Evolutionary conservation across 352 stramenopile species (phyloP).

Genomic region (Phytophthora hibernalis): DNA sequence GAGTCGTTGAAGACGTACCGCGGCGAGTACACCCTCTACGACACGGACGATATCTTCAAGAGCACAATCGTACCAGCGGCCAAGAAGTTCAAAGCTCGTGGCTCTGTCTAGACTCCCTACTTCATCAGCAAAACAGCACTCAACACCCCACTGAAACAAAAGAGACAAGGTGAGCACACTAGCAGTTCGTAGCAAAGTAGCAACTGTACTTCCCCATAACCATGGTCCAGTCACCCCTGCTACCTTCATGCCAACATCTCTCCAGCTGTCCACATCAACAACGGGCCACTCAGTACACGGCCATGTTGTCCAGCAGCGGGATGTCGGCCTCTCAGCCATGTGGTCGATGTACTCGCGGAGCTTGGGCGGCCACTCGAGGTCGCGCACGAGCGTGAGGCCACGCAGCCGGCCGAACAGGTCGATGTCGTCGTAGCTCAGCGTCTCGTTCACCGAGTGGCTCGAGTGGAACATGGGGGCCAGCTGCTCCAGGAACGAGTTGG

Average conservation of each 20-base stretch:
- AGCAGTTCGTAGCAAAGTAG: neutral
- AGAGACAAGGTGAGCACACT: neutral
- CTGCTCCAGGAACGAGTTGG: slow-evolving; percentile 49
- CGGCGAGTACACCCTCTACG: slow-evolving; percentile 31
- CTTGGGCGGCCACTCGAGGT: slow-evolving; percentile 59
- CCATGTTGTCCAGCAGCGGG: slow-evolving; percentile 60
- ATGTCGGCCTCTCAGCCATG: slow-evolving; percentile 58
- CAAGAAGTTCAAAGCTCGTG: slow-evolving; percentile 23
- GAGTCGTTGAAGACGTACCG: slow-evolving; percentile 25
- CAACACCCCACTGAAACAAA: neutral
- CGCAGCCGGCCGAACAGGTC: slow-evolving; percentile 61
- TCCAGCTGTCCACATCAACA: neutral
- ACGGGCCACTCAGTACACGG: slow-evolving; percentile 39
- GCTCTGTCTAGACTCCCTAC: neutral
- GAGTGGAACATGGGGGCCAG: slow-evolving; percentile 52
- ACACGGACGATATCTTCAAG: slow-evolving; percentile 35
- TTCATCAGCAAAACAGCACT: too few relatives aligned
- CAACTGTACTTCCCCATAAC: neutral
- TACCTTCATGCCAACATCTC: neutral
- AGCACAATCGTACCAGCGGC: slow-evolving; percentile 28
- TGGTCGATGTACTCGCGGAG: slow-evolving; percentile 63
- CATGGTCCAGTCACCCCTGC: neutral
- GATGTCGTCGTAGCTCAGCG: slow-evolving; percentile 71
- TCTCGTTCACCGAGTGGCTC: slow-evolving; percentile 54
- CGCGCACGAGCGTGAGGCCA: slow-evolving; percentile 64